These are phyloP conservation scores for Coemansia asiatica DNA, from an alignment of 192 early-diverging fungal genomes.

Conservation along the genomic window DNA sequence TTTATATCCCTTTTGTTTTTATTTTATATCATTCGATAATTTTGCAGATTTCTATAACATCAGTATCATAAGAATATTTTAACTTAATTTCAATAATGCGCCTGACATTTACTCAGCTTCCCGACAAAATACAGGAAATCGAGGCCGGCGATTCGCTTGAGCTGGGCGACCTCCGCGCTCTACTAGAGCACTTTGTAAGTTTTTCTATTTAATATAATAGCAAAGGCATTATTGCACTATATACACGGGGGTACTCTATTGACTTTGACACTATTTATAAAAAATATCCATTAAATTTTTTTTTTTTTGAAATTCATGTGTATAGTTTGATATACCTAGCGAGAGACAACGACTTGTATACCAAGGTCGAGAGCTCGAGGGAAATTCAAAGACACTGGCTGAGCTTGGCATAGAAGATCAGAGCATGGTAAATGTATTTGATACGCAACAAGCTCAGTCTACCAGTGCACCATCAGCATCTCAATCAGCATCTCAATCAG, in stretches of 20 bases:
- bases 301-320: slow-evolving; percentile 7
- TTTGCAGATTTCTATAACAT: no score
- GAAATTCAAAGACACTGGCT: slow-evolving; percentile 64
- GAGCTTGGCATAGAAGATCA: slow-evolving; percentile 66
- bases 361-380: slow-evolving; percentile 64
- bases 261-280: not conserved
- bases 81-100: slow-evolving; percentile 32
- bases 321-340: slow-evolving; percentile 65
- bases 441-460: slow-evolving; percentile 7
- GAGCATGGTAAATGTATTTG: slow-evolving; percentile 70
- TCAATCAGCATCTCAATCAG: no score
- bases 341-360: slow-evolving; percentile 64
- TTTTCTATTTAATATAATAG: no score
- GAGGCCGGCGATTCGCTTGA: slow-evolving; percentile 76
- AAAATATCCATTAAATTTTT: not conserved
- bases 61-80: no score
- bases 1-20: not conserved
- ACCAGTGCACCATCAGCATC: no score
- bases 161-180: slow-evolving; percentile 73
- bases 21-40: not conserved
- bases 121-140: slow-evolving; percentile 33
- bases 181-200: slow-evolving; percentile 81
- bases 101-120: slow-evolving; percentile 27
- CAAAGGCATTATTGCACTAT: no score
- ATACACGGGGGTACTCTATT: not conserved